phyloP scores from a whole-genome alignment of 352 stramenopile genomes.

The Phytophthora fragariae region DNA sequence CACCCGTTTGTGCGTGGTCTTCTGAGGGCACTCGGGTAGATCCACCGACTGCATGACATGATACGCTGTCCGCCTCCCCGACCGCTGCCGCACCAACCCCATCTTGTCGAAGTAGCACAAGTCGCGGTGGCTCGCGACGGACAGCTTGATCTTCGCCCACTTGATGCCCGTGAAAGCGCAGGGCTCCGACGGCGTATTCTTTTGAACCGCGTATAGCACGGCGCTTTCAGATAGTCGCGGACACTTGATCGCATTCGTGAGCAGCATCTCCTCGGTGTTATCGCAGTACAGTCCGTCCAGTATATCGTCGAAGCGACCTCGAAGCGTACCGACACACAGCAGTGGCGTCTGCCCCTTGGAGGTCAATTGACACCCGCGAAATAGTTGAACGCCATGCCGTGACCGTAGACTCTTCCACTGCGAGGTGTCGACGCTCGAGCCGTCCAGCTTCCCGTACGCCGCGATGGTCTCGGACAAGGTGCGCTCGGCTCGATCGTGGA shows the following conservation, averaged over 20 bases:
- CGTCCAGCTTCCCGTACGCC: conserved; percentile 36
- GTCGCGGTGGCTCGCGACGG: conserved; percentile 47
- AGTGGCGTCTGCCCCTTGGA: conserved; percentile 18
- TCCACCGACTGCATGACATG: conserved; percentile 42
- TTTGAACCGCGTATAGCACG: conserved; percentile 36
- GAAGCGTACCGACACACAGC: conserved; percentile 38
- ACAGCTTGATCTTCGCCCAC: conserved; percentile 34
- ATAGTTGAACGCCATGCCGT: conserved; percentile 30
- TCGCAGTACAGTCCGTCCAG: conserved; percentile 45
- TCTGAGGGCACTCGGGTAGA: conserved; percentile 20
- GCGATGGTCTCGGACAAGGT: conserved; percentile 45
- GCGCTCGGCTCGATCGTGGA: conserved; percentile 44
- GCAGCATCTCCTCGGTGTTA: conserved; percentile 39
- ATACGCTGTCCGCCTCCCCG: conserved; percentile 34
- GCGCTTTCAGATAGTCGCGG: conserved; percentile 30
- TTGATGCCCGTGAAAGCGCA: conserved; percentile 49
- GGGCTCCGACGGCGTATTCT: conserved; percentile 21
- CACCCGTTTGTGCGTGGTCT: conserved; percentile 17
- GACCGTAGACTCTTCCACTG: conserved; percentile 44
- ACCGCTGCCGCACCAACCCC: conserved; percentile 27
- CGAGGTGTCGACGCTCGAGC: conserved; percentile 24
- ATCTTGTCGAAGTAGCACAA: conserved; percentile 59
- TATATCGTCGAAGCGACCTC: conserved; percentile 44
- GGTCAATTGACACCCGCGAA: conserved; percentile 25
- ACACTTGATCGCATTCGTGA: conserved; percentile 40